Evolutionary conservation across 2,329 filamentous ascomycete species (phyloP).

Genomic region (Alternaria longipes): DNA sequence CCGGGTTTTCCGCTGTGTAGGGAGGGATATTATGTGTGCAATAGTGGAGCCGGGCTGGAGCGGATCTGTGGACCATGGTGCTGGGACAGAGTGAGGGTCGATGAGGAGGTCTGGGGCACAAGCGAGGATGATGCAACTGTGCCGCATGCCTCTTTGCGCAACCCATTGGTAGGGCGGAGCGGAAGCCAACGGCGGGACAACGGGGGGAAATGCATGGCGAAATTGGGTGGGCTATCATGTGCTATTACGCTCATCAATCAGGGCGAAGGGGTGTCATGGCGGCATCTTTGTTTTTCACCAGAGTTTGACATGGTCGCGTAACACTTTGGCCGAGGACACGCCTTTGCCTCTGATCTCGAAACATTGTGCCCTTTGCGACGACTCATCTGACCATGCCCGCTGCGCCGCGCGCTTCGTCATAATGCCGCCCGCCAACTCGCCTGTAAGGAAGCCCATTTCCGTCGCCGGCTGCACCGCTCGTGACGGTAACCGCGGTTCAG

Average conservation of each 20-base stretch:
- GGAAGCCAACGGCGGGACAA: slow-evolving; percentile 11
- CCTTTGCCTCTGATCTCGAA: slow-evolving; percentile 8
- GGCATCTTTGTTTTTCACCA: slow-evolving; percentile 14
- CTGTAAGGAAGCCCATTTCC: slow-evolving; percentile 27
- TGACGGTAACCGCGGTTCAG: slow-evolving; percentile 2
- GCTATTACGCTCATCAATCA: neutral
- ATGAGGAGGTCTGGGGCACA: slow-evolving; percentile 9
- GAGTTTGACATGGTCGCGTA: slow-evolving; percentile 6
- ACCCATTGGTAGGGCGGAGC: slow-evolving; percentile 18
- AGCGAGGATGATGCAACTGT: slow-evolving; percentile 17
- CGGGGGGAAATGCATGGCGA: slow-evolving; percentile 3
- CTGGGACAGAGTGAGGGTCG: slow-evolving; percentile 9
- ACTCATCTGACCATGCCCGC: slow-evolving; percentile 23
- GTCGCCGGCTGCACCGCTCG: slow-evolving; percentile 2
- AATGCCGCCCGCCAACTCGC: slow-evolving; percentile 51
- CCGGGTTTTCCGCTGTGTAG: too few species aligned
- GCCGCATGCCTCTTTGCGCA: slow-evolving; percentile 10
- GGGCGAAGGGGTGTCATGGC: neutral
- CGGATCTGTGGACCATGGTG: slow-evolving; percentile 6
- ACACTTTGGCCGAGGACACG: slow-evolving; percentile 9
- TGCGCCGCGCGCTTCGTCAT: slow-evolving; percentile 23
- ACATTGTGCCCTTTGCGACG: slow-evolving; percentile 13
- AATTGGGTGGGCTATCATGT: slow-evolving; percentile 3
- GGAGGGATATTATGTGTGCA: too few species aligned
- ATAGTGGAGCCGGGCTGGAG: neutral